Evolutionary conservation across 1,139 yeast genomes (phyloP).

Genomic region (Lodderomyces metapsilosis): DNA sequence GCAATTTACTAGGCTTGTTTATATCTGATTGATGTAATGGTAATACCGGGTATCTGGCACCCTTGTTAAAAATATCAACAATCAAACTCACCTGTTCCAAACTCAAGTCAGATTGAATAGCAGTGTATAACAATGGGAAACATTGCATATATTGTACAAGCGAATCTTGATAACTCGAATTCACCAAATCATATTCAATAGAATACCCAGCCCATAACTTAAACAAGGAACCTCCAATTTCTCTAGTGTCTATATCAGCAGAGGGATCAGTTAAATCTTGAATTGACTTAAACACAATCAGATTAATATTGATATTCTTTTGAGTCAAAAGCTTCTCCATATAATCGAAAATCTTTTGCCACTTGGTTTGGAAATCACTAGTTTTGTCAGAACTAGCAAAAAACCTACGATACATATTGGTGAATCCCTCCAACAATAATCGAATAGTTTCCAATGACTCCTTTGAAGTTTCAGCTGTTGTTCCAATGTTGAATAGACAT

Average conservation of each 20-base stretch:
- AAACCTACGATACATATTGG: conserved; percentile 49
- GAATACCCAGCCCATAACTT: conserved; percentile 63
- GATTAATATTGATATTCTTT: conserved; percentile 48
- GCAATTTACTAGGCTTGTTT: conserved; percentile 52
- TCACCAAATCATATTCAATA: conserved; percentile 56
- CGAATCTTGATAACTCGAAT: conserved; percentile 55
- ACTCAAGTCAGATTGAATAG: conserved; percentile 30
- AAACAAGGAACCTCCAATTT: conserved; percentile 46
- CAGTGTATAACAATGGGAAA: conserved; percentile 45
- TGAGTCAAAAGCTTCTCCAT: conserved; percentile 37
- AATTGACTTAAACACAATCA: conserved; percentile 52
- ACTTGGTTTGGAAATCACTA: conserved; percentile 23
- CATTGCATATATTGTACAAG: conserved; percentile 50
- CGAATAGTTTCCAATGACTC: conserved; percentile 60
- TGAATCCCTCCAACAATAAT: conserved; percentile 58
- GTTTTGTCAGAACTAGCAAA: conserved; percentile 20
- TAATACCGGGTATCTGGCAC: conserved; percentile 67
- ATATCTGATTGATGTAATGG: conserved; percentile 39
- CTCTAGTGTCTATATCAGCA: conserved; percentile 10
- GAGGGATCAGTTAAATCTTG: conserved; percentile 37
- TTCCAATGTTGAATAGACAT: conserved; percentile 21
- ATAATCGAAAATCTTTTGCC: conserved; percentile 54
- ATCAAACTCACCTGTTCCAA: conserved; percentile 39
- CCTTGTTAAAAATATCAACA: conserved; percentile 51
- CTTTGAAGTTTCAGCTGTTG: conserved; percentile 14